A percentile compares a stretch with the other conserved stretches of the same genome.
These are phyloP conservation scores for Parathielavia hyrcaniae DNA, from an alignment of 495 filamentous ascomycete genomes.

Conservation along the genomic window DNA sequence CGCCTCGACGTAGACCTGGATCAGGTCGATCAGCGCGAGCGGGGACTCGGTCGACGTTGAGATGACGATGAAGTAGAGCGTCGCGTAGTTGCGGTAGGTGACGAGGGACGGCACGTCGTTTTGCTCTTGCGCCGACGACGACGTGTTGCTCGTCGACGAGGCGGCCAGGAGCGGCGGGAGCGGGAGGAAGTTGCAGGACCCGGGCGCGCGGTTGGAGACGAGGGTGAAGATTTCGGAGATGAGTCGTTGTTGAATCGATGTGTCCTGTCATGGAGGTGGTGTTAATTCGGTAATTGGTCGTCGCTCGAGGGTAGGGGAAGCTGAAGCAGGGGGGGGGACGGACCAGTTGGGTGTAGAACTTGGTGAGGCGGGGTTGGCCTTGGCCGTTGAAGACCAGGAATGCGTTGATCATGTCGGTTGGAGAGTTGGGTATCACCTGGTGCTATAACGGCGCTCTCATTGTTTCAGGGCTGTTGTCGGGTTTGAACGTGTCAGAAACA, in stretches of 20 bases:
- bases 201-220: slow-evolving; percentile 76
- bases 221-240: slow-evolving; percentile 98
- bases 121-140: slow-evolving; percentile 52
- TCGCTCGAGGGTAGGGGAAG: not conserved
- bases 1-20: slow-evolving; percentile 95
- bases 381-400: slow-evolving; percentile 98
- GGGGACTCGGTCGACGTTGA: slow-evolving; percentile 95
- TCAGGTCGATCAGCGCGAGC: slow-evolving; percentile 88
- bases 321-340: no score
- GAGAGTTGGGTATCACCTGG: not conserved
- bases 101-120: slow-evolving; percentile 90
- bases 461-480: not conserved
- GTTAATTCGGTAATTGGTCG: not conserved
- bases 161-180: slow-evolving; percentile 47
- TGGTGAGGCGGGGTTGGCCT: slow-evolving; percentile 91
- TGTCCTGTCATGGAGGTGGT: slow-evolving; percentile 55
- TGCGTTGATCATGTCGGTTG: slow-evolving; percentile 82
- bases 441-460: not conserved
- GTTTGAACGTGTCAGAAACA: not conserved
- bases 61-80: slow-evolving; percentile 97
- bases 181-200: slow-evolving; percentile 95
- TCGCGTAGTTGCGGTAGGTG: slow-evolving; percentile 97
- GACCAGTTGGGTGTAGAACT: slow-evolving; percentile 98
- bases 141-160: slow-evolving; percentile 45
- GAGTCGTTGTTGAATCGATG: slow-evolving; percentile 88